A percentile compares a stretch with the other conserved stretches of the same genome.
phyloP scores from a whole-genome alignment of 495 filamentous ascomycete genomes.

The Penicillium angulare region DNA sequence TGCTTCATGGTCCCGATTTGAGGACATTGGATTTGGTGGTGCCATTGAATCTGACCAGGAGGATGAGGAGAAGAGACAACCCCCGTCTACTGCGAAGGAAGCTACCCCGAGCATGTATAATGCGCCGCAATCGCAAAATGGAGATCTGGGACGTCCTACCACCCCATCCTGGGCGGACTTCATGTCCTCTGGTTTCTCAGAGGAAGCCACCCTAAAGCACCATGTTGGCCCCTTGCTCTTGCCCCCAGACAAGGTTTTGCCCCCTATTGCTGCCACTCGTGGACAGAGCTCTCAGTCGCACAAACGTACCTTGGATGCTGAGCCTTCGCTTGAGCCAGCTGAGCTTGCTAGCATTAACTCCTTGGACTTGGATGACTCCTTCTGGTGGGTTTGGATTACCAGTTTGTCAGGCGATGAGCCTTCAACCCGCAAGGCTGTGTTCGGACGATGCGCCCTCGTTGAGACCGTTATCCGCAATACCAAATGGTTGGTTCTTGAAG shows the following conservation, averaged over 20 bases:
- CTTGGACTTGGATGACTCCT: constrained; percentile 89
- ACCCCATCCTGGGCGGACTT: constrained; percentile 99
- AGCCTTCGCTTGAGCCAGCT: constrained; percentile 75
- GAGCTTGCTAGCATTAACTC: constrained; percentile 88
- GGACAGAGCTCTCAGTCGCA: constrained; percentile 90
- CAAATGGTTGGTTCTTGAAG: constrained; percentile 92
- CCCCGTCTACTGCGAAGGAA: constrained; percentile 31
- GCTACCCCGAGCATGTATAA: constrained; percentile 46
- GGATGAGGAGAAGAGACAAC: constrained; percentile 52
- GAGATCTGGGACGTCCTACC: constrained; percentile 76
- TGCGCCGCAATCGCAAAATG: constrained; percentile 58
- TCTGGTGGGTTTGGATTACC: constrained; percentile 99
- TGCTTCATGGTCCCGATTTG: constrained; percentile 93
- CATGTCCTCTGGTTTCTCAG: constrained; percentile 85
- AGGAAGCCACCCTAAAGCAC: constrained; percentile 56
- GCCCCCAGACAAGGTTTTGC: constrained; percentile 86
- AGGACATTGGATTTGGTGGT: constrained; percentile 88
- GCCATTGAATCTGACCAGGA: constrained; percentile 67
- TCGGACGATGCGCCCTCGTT: constrained; percentile 88
- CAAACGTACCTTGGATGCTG: constrained; percentile 60
- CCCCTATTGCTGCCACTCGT: constrained; percentile 68
- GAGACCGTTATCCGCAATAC: constrained; percentile 81
- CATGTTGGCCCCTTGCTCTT: constrained; percentile 64
- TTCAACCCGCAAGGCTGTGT: constrained; percentile 78
- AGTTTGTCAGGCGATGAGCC: constrained; percentile 92